phyloP scores from a whole-genome alignment of 345 rosid species.

The Odontarrhena argentea region DNA sequence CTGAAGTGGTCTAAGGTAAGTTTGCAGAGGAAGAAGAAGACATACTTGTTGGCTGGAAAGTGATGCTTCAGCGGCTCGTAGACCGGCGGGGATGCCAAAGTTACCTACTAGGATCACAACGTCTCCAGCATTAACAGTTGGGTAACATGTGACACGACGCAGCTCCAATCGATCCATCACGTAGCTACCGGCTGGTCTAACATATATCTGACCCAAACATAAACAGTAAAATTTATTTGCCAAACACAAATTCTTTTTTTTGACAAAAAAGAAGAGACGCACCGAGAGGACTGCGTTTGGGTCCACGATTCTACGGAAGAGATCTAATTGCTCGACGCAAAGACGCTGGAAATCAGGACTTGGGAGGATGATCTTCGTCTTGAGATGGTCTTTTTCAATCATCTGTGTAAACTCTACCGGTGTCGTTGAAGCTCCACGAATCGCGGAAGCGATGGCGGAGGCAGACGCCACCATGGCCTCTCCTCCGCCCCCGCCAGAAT shows the following conservation, averaged over 20 bases:
- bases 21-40: slow-evolving; percentile 5
- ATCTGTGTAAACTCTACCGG: slow-evolving; percentile 73
- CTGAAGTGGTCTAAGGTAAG: background rate
- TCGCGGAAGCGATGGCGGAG: slow-evolving; percentile 74
- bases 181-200: slow-evolving; percentile 92
- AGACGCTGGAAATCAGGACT: slow-evolving; percentile 83
- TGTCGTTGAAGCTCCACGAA: slow-evolving; percentile 62
- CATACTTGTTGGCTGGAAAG: slow-evolving; percentile 75
- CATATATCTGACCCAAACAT: slow-evolving; percentile 58
- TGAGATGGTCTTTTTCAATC: slow-evolving; percentile 56
- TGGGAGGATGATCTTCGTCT: slow-evolving; percentile 65
- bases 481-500: slow-evolving; percentile 17
- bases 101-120: slow-evolving; percentile 75
- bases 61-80: slow-evolving; percentile 83
- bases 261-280: slow-evolving; percentile 14
- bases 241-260: background rate
- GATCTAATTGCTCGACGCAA: slow-evolving; percentile 75
- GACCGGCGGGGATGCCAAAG: slow-evolving; percentile 69
- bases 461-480: slow-evolving; percentile 60
- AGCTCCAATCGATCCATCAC: slow-evolving; percentile 93
- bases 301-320: slow-evolving; percentile 75
- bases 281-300: slow-evolving; percentile 78
- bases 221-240: background rate
- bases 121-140: slow-evolving; percentile 51
- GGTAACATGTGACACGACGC: slow-evolving; percentile 68